Base-by-base conservation (phyloP, 2,329 filamentous ascomycete species). In the Samsoniella hepiali region DNA sequence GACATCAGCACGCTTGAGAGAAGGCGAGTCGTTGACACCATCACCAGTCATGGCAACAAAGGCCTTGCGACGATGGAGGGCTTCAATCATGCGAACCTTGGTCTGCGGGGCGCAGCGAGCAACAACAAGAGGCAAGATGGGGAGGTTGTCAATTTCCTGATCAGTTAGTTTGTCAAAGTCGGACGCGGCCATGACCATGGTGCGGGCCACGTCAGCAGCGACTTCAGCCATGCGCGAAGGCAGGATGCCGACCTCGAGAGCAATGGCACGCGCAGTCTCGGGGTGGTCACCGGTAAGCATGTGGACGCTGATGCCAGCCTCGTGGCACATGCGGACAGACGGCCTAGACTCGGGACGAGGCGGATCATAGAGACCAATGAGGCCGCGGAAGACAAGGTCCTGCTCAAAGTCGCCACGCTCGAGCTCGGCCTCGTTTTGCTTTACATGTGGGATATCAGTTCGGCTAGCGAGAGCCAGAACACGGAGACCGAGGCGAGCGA, bases 341-440 rank as follows among this genome's bases (percentile, higher is more conserved):
- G 78, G 82, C 1, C 81, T 84, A 3, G 88, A 88, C 70, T 91
- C 89, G 0, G 84, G 80, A 1, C 88, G 87, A 66, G 88, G 89
- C 4, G 89, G 88, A 65, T 91, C 88, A 66, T 90, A 90, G n/a
- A 91, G 79, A 57, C 88, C 89, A 65, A 91, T 83, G 11, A 92
- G 79, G 1, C 90, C 90, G 40, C 86, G 82, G 76, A 91, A 90
- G 50, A 80, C 77, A 36, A 92, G 81, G 22, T 86, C 79, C 22
- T 79, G 78, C 69, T 91, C 89, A 13, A 90, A 78, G 3, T 80
- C 73, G 6, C 79, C 78, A 17, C 88, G 84, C 6, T 82, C 75
- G 11, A 82, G 72, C 40, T 83, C 72, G 9, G 72, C 77, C 56
- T 79, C 74, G 58, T 74, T 76, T 42, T 71, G 69, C 27, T 70